A percentile compares a stretch with the other conserved stretches of the same genome.
These are phyloP conservation scores for Westerdykella sp. DNA, from an alignment of 2,329 filamentous ascomycete species.

Conservation along the genomic window DNA sequence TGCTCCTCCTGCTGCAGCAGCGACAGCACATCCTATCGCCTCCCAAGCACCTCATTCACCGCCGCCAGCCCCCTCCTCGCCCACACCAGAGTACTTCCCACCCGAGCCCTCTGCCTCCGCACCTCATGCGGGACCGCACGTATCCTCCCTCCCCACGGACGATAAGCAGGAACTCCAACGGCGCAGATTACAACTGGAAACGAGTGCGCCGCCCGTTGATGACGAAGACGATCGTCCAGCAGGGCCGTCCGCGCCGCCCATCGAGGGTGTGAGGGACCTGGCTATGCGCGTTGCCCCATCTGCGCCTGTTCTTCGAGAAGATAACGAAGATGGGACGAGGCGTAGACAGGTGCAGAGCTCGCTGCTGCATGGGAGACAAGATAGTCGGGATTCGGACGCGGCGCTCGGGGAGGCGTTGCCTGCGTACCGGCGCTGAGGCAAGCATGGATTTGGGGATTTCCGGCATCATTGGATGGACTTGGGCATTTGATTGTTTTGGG, in stretches of 20 bases:
- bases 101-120: conserved; percentile 22
- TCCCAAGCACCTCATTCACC: conserved; percentile 5
- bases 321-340: conserved; percentile 27
- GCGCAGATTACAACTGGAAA: conserved; percentile 36
- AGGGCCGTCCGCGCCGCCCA: conserved; percentile 16
- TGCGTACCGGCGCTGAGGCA: conserved; percentile 21
- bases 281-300: conserved; percentile 15
- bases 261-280: conserved; percentile 6
- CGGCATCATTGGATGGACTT: too few species aligned
- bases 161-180: conserved; percentile 74
- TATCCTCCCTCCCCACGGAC: conserved; percentile 43
- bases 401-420: conserved; percentile 21
- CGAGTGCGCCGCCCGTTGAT: conserved; percentile 36
- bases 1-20: conserved; percentile 5
- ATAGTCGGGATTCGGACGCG: too few species aligned
- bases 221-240: conserved; percentile 13
- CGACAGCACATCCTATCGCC: conserved; percentile 13
- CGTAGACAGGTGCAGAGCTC: conserved; percentile 4
- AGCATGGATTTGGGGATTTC: too few species aligned
- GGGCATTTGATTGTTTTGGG: too few species aligned
- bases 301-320: conserved; percentile 29
- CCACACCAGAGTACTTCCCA: conserved; percentile 22
- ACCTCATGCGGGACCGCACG: too few species aligned
- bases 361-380: conserved; percentile 8
- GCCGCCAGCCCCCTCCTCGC: conserved; percentile 12